A percentile compares a stretch with the other conserved stretches of the same genome.
phyloP scores from a whole-genome alignment of 106 monocot species.

The Dendrobium catenatum region DNA sequence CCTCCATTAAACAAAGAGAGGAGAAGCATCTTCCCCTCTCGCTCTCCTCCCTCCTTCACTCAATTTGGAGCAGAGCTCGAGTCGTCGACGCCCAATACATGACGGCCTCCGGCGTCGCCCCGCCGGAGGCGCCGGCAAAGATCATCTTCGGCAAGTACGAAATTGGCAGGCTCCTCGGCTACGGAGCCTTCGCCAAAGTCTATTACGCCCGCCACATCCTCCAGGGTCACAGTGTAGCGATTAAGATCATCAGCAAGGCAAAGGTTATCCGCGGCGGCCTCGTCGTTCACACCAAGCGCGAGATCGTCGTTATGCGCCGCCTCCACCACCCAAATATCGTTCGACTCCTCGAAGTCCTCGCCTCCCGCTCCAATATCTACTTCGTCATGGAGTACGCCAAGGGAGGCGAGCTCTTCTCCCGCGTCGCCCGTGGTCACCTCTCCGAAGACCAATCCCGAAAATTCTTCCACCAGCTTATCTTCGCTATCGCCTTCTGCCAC shows the following conservation, averaged over 20 bases:
- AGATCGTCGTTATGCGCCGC: constrained; percentile 28
- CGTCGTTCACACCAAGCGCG: constrained; percentile 20
- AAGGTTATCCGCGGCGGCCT: constrained; percentile 13
- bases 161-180: constrained; percentile 51
- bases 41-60: not conserved
- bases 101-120: constrained; percentile 2
- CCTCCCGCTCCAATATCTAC: constrained; percentile 33
- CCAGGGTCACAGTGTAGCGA: constrained; percentile 32
- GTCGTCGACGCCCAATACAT: not conserved
- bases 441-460: constrained; percentile 29
- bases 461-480: constrained; percentile 34
- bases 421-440: constrained; percentile 21
- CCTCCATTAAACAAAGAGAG: not conserved
- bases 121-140: not conserved
- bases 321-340: constrained; percentile 35
- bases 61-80: not conserved
- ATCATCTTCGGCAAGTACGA: constrained; percentile 60
- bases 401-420: constrained; percentile 40
- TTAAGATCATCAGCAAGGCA: constrained; percentile 33
- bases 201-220: constrained; percentile 48
- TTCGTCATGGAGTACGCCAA: constrained; percentile 35
- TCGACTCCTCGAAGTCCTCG: constrained; percentile 37
- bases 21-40: not conserved
- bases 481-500: constrained; percentile 45
- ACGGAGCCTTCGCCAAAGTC: constrained; percentile 75